Evolutionary conservation across 768 basidiomycete genomes (phyloP).

Genomic region (Trametes maxima): DNA sequence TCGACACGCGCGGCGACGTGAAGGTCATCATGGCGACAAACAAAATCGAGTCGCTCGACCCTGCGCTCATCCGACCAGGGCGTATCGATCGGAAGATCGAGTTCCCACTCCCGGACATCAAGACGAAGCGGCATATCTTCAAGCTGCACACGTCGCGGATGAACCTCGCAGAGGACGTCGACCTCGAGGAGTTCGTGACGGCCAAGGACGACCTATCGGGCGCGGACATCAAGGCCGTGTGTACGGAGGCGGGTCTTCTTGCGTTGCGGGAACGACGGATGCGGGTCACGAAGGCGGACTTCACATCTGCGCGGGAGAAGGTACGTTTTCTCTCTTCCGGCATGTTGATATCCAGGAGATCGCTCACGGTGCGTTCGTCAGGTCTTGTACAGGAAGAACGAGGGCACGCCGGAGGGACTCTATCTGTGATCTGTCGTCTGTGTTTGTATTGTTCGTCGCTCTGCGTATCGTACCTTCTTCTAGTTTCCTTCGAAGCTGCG

Average conservation of each 20-base stretch:
- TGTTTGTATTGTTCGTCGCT: conserved; percentile 10
- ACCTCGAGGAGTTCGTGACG: conserved; percentile 93
- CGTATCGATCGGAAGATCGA: conserved; percentile 99
- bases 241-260: conserved; percentile 96
- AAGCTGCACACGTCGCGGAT: conserved; percentile 95
- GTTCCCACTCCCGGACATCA: conserved; percentile 95
- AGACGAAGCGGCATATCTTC: conserved; percentile 99
- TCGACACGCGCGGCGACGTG: conserved; percentile 98
- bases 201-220: conserved; percentile 96
- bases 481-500: conserved; percentile 6
- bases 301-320: conserved; percentile 92
- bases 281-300: conserved; percentile 91
- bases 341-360: conserved; percentile 11
- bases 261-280: conserved; percentile 94
- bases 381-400: conserved; percentile 96
- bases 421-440: conserved; percentile 55
- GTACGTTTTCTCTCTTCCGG: conserved; percentile 42
- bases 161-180: conserved; percentile 86
- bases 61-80: conserved; percentile 96
- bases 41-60: conserved; percentile 95
- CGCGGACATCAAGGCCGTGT: conserved; percentile 98
- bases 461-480: conserved; percentile 18
- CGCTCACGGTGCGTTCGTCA: conserved; percentile 31
- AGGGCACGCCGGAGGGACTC: conserved; percentile 89
- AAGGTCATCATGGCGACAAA: conserved; percentile 99